Conservation (phyloP, 2,329 filamentous ascomycete genomes). For the Rutstroemia sp. region DNA sequence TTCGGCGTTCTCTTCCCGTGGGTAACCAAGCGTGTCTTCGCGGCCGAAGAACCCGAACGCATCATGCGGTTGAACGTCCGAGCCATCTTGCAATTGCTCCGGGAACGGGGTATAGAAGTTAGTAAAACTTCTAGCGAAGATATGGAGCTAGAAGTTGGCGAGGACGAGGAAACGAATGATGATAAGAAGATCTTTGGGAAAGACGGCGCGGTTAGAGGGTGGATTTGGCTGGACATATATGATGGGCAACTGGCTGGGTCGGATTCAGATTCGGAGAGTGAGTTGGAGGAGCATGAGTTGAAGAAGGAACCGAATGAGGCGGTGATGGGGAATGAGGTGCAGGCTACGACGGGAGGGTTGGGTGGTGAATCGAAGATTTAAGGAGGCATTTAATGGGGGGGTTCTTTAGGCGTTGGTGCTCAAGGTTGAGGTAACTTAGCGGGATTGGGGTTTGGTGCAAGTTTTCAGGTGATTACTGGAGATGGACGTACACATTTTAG, state of each 20-base stretch:
- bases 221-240: constrained; percentile 24
- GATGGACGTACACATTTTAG: too few species aligned
- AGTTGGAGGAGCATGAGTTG: constrained; percentile 6
- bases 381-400: not conserved
- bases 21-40: constrained; percentile 51
- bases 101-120: constrained; percentile 42
- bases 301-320: constrained; percentile 15
- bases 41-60: constrained; percentile 49
- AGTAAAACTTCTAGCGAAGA: constrained; percentile 37
- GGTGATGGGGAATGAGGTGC: constrained; percentile 16
- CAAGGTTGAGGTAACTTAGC: not conserved
- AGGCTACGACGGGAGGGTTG: not conserved
- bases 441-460: not conserved
- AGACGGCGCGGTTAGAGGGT: constrained; percentile 20
- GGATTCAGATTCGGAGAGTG: not conserved
- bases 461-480: not conserved
- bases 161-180: constrained; percentile 12
- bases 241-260: constrained; percentile 6
- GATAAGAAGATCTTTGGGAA: constrained; percentile 23
- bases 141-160: constrained; percentile 29
- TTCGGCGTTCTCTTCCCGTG: constrained; percentile 78
- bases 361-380: not conserved
- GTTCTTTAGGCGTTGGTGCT: not conserved
- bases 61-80: constrained; percentile 52
- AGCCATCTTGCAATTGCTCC: constrained; percentile 49